Conservation (phyloP, 2,329 filamentous ascomycete species). For the Pseudogymnoascus sp. region DNA sequence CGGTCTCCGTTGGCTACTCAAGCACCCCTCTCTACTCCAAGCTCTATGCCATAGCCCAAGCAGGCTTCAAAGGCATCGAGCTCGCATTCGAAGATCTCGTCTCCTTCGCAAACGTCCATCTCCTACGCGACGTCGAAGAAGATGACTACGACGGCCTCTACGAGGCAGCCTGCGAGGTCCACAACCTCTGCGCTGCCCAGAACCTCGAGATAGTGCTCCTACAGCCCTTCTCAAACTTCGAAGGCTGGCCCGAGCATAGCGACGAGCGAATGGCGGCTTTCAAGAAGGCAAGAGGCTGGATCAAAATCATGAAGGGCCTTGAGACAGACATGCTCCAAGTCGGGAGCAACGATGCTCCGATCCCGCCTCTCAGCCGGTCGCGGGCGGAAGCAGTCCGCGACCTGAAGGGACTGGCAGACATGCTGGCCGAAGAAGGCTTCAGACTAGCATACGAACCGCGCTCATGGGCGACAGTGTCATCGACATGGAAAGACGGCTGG, state of each 20-base stretch:
- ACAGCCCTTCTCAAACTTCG: slow-evolving; percentile 70
- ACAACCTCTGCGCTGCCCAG: slow-evolving; percentile 45
- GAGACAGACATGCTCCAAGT: slow-evolving; percentile 67
- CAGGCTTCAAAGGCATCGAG: slow-evolving; percentile 63
- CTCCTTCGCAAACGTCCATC: slow-evolving; percentile 48
- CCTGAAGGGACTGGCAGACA: slow-evolving; percentile 55
- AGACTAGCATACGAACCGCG: slow-evolving; percentile 72
- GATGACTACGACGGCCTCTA: slow-evolving; percentile 54
- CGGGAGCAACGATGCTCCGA: slow-evolving; percentile 18
- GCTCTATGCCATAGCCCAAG: slow-evolving; percentile 53
- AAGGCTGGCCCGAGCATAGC: slow-evolving; percentile 59
- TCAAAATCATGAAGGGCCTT: slow-evolving; percentile 61
- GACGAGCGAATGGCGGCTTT: slow-evolving; percentile 56
- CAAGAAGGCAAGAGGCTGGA: slow-evolving; percentile 56
- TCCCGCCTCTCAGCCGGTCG: neutral
- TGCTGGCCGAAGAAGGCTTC: slow-evolving; percentile 49
- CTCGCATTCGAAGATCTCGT: slow-evolving; percentile 68
- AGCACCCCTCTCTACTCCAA: slow-evolving; percentile 50
- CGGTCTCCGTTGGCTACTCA: slow-evolving; percentile 45
- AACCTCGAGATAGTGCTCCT: slow-evolving; percentile 59
- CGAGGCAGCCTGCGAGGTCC: slow-evolving; percentile 47
- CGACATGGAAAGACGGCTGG: slow-evolving; percentile 64
- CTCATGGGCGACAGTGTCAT: slow-evolving; percentile 69
- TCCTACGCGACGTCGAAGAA: slow-evolving; percentile 42
- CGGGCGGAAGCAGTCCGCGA: neutral